Evolutionary conservation across 2,329 filamentous ascomycete genomes (phyloP), one percentile per base, ranked within the genome.

Genomic region (Fusarium sp.): DNA sequence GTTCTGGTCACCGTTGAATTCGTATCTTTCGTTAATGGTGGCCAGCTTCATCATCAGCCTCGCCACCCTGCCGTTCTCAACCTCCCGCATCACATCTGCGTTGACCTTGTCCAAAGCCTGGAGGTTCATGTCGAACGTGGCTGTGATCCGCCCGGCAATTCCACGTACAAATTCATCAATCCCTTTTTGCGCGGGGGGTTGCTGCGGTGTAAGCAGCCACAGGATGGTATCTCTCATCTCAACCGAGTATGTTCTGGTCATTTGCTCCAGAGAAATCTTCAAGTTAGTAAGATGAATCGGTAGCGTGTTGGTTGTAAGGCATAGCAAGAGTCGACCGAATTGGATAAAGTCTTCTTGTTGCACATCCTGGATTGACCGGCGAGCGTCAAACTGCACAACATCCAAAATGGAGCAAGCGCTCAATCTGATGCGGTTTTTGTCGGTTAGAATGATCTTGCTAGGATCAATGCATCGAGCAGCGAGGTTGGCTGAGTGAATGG

Each of bases 341-440:
- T 93, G 91, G 67, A 91, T 83, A 20, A 99, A 87, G 75, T 99
- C 96, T 70, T 96, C 92, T 73, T 93, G 89, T 77, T 99, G 96
- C 1, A 96, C 84, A 36, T 98, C 93, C 16, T 86, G 80, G 1
- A 95, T 74, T 3, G 90, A 84, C 23, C 88, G 87, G 55, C 88
- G 85, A 31, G 86, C 83, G 57, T 97, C 94, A 74, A 89, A 93
- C 64, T 96, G 90, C 16, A 97, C 87, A 33, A 99, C 93, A 76
- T 99, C 96, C 64, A 97, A 84, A 31, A 99, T 90, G 2, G 90
- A 91, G 79, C 95, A 98, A 14, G 91, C 93, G 75, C 92, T 95
- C 42, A 99, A 84, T 31, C 95, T 90, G 68, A 99, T 88, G 31
- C 94, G 91, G 76, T 95, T 96, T 80, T 95, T 97, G 46, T 93